phyloP scores from a whole-genome alignment of 2,329 filamentous ascomycete genomes.

The Aspergillus costaricaensis region DNA sequence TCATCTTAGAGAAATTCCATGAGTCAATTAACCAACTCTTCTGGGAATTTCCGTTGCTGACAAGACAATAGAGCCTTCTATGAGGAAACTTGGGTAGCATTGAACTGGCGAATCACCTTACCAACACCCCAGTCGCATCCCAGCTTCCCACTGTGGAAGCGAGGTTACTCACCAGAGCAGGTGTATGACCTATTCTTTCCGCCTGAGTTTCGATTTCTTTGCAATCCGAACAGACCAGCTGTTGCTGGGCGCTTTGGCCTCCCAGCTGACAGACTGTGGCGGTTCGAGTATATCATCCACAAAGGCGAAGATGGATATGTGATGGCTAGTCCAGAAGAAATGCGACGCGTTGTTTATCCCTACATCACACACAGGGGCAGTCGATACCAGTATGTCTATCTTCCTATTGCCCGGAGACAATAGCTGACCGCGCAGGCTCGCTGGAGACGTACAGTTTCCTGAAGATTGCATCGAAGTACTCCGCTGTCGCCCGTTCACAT shows the following conservation, averaged over 20 bases:
- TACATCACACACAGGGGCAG: constrained; percentile 29
- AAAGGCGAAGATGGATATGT: constrained; percentile 31
- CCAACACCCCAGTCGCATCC: constrained; percentile 53
- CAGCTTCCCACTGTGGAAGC: constrained; percentile 50
- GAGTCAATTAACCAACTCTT: constrained; percentile 11
- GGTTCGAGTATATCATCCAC: constrained; percentile 35
- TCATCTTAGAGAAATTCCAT: constrained; percentile 37
- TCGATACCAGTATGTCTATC: constrained; percentile 15
- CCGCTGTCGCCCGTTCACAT: constrained; percentile 50
- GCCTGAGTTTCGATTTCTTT: constrained; percentile 47
- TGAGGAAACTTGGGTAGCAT: constrained; percentile 49
- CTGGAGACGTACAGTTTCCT: constrained; percentile 40
- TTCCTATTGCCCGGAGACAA: too few species aligned
- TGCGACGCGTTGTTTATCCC: constrained; percentile 30
- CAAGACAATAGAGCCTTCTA: constrained; percentile 17
- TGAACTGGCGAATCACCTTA: constrained; percentile 48
- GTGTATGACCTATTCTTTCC: constrained; percentile 55
- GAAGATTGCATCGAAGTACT: constrained; percentile 51
- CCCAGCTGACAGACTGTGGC: constrained; percentile 44
- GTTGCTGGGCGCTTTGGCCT: constrained; percentile 51
- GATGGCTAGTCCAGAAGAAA: constrained; percentile 34
- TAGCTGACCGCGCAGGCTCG: constrained; percentile 18
- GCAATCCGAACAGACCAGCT: constrained; percentile 45
- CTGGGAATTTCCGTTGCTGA: constrained; percentile 9
- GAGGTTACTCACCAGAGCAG: constrained; percentile 49